phyloP scores from a whole-genome alignment of 2,329 filamentous ascomycete genomes.

The Botrytis squamosa region DNA sequence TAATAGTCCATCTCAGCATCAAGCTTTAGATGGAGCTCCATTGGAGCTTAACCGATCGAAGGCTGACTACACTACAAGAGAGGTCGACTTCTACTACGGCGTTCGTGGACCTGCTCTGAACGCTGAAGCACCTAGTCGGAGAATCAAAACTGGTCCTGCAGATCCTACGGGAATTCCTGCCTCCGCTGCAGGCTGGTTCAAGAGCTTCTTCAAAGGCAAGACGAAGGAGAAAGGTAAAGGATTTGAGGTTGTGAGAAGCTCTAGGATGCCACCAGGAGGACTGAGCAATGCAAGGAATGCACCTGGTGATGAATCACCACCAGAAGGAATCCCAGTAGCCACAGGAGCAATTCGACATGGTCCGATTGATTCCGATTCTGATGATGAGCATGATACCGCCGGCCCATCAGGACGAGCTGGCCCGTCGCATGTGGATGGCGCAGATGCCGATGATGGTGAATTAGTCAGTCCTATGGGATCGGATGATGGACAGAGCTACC shows the following conservation, averaged over 20 bases:
- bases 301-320: slow-evolving; percentile 64
- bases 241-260: slow-evolving; percentile 92
- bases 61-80: slow-evolving; percentile 85
- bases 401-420: slow-evolving; percentile 41
- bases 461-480: slow-evolving; percentile 34
- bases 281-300: slow-evolving; percentile 52
- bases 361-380: slow-evolving; percentile 64
- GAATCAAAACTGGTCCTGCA: slow-evolving; percentile 87
- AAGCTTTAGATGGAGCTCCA: slow-evolving; percentile 30
- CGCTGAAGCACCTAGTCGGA: slow-evolving; percentile 76
- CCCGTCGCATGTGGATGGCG: slow-evolving; percentile 38
- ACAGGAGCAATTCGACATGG: slow-evolving; percentile 45
- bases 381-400: slow-evolving; percentile 27
- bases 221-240: slow-evolving; percentile 94
- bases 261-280: slow-evolving; percentile 74
- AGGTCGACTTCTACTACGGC: slow-evolving; percentile 96
- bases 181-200: slow-evolving; percentile 87
- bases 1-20: slow-evolving; percentile 49
- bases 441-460: slow-evolving; percentile 28
- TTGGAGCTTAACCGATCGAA: slow-evolving; percentile 43
- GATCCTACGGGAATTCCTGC: slow-evolving; percentile 91
- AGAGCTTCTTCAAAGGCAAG: slow-evolving; percentile 74
- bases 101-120: slow-evolving; percentile 85
- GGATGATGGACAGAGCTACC: slow-evolving; percentile 49
- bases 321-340: slow-evolving; percentile 64